Evolutionary conservation across 192 early-diverging fungal genomes (phyloP), one percentile per base, ranked within the genome.

Genomic region (Haplosporangium gracile): DNA sequence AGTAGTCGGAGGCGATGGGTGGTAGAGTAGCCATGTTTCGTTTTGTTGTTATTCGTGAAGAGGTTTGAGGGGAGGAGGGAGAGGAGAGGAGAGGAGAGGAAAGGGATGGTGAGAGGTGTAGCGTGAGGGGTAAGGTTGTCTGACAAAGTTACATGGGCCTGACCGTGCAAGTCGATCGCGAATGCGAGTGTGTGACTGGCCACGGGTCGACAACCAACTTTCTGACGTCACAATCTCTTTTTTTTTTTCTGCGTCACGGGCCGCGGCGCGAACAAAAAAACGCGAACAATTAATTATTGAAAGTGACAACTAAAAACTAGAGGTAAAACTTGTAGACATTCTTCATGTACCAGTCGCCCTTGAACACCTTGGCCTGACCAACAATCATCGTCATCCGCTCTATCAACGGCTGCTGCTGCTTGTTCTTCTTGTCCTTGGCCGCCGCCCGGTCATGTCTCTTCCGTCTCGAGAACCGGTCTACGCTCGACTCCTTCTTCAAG

Each of bases 371-470:
- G 29, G 84, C 63, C 36, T 86, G 84, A 13, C 79, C 75, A 1
- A 78, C 79, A 75, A 86, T 86, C 84, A 86, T 86, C 0, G 84
- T 86, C 84, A 81, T 86, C 9, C 84, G 70, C 68, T 86, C 84
- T 55, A 86, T 86, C 84, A 86, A 63, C 2, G 75, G 79, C 40
- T 60, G 55, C n/a, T 63, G 29, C 16, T 63, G 49, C 53, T n/a
- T 34, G 11, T 22, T 36, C 39, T 72, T 26, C 26, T 45, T 72
- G 4, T 38, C 34, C 34, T n/a, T 29, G 10, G 42, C 38, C 6
- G 53, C 40, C 4, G 34, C 65, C 18, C 74, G 78, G 24, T 80
- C 74, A 55, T 86, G 84, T 24, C 79, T 53, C 75, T 81, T 81
- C 10, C 84, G 78, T 43, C 79, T 47, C 53, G 84, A 86, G 76